phyloP scores from a whole-genome alignment of 257 asterid species.

The Solanum megistacrolobum region DNA sequence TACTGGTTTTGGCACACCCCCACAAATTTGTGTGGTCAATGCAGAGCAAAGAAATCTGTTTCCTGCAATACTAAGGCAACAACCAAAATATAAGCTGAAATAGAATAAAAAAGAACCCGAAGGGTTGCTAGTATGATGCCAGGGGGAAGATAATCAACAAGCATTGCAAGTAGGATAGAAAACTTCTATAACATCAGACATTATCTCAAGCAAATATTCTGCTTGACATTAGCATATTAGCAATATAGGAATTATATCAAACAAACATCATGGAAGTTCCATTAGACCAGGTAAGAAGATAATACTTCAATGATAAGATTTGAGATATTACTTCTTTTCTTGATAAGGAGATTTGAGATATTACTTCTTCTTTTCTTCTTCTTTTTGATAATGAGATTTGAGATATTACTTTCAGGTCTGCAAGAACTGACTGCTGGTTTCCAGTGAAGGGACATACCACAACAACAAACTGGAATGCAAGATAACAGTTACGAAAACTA shows the following conservation, averaged over 20 bases:
- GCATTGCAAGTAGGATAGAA: background rate
- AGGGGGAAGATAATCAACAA: background rate
- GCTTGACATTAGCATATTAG: background rate
- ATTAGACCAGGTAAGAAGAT: background rate
- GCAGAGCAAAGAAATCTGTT: slow-evolving; percentile 69
- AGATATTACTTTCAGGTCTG: background rate
- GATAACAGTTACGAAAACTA: background rate
- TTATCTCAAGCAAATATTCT: background rate
- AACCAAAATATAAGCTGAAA: slow-evolving; percentile 5
- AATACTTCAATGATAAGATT: background rate
- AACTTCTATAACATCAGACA: background rate
- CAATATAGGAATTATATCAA: background rate
- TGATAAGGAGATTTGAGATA: background rate
- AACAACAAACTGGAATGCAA: background rate
- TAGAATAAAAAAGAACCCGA: background rate
- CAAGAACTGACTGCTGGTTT: background rate
- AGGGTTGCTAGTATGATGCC: background rate
- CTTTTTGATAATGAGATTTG: background rate
- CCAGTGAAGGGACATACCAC: background rate
- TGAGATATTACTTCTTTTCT: background rate
- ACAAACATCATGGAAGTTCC: background rate
- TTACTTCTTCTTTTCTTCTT: background rate
- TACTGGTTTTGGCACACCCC: slow-evolving; percentile 37
- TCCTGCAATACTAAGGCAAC: slow-evolving; percentile 65
- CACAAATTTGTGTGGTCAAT: slow-evolving; percentile 44